A percentile compares a stretch with the other conserved stretches of the same genome.
Conservation (phyloP, 2,329 filamentous ascomycete species). For the Alternaria hordeiaustralica region DNA sequence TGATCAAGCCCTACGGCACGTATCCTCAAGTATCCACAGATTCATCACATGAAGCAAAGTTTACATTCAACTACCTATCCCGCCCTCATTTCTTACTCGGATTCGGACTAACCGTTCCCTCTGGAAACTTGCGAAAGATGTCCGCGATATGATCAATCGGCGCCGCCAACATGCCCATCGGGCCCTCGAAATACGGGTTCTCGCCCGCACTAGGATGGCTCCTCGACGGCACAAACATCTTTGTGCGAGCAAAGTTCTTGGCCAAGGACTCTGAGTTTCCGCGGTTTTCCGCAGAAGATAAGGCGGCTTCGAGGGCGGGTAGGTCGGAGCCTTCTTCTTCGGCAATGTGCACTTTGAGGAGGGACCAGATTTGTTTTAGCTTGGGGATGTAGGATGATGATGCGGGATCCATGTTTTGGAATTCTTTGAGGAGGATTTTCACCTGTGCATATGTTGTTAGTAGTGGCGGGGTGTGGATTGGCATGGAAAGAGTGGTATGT, state of each 20-base stretch:
- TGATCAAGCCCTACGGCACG: accelerated
- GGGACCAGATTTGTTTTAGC: slow-evolving; percentile 30
- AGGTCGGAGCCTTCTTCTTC: slow-evolving; percentile 43
- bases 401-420: slow-evolving; percentile 36
- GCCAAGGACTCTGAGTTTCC: slow-evolving; percentile 36
- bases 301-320: slow-evolving; percentile 33
- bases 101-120: slow-evolving; percentile 36
- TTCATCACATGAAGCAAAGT: background rate
- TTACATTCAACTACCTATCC: background rate
- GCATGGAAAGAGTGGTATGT: background rate
- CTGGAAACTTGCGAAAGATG: slow-evolving; percentile 63
- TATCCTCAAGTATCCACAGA: background rate
- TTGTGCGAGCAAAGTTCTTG: slow-evolving; percentile 39
- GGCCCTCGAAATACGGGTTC: slow-evolving; percentile 63
- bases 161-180: slow-evolving; percentile 60
- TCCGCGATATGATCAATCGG: slow-evolving; percentile 64
- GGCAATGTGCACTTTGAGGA: slow-evolving; percentile 38
- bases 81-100: slow-evolving; percentile 27
- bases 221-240: slow-evolving; percentile 39
- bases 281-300: slow-evolving; percentile 17
- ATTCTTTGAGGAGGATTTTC: slow-evolving; percentile 39
- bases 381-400: slow-evolving; percentile 31
- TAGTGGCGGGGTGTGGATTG: background rate
- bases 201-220: slow-evolving; percentile 50
- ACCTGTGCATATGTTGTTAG: slow-evolving; percentile 22